phyloP scores from a whole-genome alignment of 495 filamentous ascomycete genomes.

The Opeltia flavorubescens region DNA sequence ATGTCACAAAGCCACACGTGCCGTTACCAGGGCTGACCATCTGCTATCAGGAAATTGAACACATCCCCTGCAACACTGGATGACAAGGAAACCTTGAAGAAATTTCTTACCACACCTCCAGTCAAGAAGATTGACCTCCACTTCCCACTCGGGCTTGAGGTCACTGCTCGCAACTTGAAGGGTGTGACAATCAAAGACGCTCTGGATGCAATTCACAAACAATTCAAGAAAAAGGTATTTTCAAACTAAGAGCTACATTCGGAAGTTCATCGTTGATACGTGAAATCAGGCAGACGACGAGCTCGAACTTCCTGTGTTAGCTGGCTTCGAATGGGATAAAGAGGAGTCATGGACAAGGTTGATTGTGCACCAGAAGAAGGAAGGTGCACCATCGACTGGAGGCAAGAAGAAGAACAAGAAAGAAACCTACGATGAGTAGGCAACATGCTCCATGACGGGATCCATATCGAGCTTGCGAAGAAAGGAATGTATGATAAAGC shows the following conservation, averaged over 20 bases:
- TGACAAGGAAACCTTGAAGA: constrained; percentile 69
- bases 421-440: constrained; percentile 30
- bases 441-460: too few species aligned
- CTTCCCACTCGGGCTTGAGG: constrained; percentile 74
- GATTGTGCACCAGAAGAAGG: constrained; percentile 70
- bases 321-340: constrained; percentile 90
- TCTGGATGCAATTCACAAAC: constrained; percentile 83
- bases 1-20: background rate
- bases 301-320: constrained; percentile 65
- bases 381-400: constrained; percentile 34
- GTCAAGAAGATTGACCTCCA: constrained; percentile 89
- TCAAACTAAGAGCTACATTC: background rate
- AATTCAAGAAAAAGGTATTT: constrained; percentile 80
- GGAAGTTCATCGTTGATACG: constrained; percentile 5
- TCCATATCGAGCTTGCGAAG: too few species aligned
- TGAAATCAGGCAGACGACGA: constrained; percentile 67
- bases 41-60: constrained; percentile 64
- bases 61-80: constrained; percentile 61
- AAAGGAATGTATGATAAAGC: too few species aligned
- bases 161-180: constrained; percentile 78
- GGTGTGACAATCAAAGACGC: constrained; percentile 94
- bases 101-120: constrained; percentile 60
- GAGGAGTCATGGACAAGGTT: constrained; percentile 66
- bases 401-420: constrained; percentile 62
- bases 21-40: background rate